Percentiles rank a stretch among this genome's conserved stretches.
These are phyloP conservation scores for Venturia oleaginea DNA, from an alignment of 2,329 filamentous ascomycete genomes.

Conservation along the genomic window DNA sequence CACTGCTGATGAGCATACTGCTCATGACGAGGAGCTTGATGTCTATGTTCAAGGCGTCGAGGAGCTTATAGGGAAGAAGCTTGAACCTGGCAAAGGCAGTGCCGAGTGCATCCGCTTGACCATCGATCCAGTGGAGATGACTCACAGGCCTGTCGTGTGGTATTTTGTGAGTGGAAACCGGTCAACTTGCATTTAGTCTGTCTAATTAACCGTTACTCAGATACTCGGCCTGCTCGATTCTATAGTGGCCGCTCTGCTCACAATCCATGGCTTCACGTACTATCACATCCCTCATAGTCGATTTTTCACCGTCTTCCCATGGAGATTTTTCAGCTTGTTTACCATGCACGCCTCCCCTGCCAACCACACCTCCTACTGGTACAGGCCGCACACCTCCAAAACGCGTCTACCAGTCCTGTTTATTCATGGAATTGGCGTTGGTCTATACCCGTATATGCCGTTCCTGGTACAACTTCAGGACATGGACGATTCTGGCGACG, in stretches of 20 bases:
- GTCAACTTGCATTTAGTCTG: not conserved
- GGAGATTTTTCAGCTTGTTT: constrained; percentile 44
- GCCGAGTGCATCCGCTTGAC: constrained; percentile 54
- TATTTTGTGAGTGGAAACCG: constrained; percentile 41
- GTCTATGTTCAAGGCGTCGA: constrained; percentile 48
- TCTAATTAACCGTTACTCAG: constrained; percentile 37
- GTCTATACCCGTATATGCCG: constrained; percentile 51
- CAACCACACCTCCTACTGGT: constrained; percentile 52
- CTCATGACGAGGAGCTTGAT: constrained; percentile 43
- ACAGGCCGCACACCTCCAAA: constrained; percentile 52
- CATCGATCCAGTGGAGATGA: constrained; percentile 52
- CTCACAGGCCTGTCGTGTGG: constrained; percentile 56
- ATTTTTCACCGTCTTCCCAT: constrained; percentile 48
- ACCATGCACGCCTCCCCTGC: constrained; percentile 40
- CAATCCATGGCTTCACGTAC: constrained; percentile 40
- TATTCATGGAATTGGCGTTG: constrained; percentile 62
- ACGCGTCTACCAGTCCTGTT: constrained; percentile 54
- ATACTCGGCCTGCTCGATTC: constrained; percentile 27
- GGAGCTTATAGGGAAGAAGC: constrained; percentile 38
- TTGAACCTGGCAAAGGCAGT: constrained; percentile 47
- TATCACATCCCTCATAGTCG: constrained; percentile 36
- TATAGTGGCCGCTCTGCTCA: not conserved
- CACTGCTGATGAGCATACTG: constrained; percentile 31
- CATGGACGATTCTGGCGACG: constrained; percentile 20
- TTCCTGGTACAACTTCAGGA: constrained; percentile 47